A percentile compares a stretch with the other conserved stretches of the same genome.
These are phyloP conservation scores for Suillus ampliporus DNA, from an alignment of 768 basidiomycete species.

Conservation along the genomic window DNA sequence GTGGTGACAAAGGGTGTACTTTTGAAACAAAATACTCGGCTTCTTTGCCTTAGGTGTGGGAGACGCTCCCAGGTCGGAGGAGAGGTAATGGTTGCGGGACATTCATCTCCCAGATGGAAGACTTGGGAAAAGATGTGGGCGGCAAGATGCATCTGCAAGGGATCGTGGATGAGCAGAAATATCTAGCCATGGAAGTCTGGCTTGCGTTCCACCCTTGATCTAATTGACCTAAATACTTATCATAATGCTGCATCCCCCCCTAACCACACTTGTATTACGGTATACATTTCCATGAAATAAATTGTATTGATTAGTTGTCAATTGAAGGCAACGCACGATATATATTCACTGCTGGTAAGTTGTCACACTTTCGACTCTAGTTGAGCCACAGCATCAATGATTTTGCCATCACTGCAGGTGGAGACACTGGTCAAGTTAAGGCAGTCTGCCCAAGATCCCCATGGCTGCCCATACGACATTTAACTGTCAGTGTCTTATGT, in stretches of 20 bases:
- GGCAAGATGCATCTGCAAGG: constrained; percentile 72
- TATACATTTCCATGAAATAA: constrained; percentile 51
- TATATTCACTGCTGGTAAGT: too few relatives aligned
- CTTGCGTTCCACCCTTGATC: not conserved
- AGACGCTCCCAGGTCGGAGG: constrained; percentile 55
- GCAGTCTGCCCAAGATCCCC: too few relatives aligned
- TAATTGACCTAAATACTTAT: constrained; percentile 25
- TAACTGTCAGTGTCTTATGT: too few relatives aligned
- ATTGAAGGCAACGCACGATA: too few relatives aligned
- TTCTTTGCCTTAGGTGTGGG: constrained; percentile 68
- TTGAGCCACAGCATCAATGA: too few relatives aligned
- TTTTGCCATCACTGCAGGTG: too few relatives aligned
- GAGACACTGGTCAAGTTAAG: too few relatives aligned
- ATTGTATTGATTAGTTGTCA: too few relatives aligned
- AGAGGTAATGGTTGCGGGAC: constrained; percentile 34
- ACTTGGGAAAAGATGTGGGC: constrained; percentile 71
- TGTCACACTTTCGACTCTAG: too few relatives aligned
- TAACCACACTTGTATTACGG: constrained; percentile 49
- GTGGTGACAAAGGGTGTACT: constrained; percentile 68
- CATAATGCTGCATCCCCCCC: constrained; percentile 35
- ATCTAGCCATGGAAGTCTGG: constrained; percentile 6
- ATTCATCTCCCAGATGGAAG: constrained; percentile 54
- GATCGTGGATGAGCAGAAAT: constrained; percentile 52
- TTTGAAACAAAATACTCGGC: constrained; percentile 40
- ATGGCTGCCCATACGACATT: too few relatives aligned